These are phyloP conservation scores for Xylaria bambusicola DNA, from an alignment of 495 filamentous ascomycete genomes.

Conservation along the genomic window DNA sequence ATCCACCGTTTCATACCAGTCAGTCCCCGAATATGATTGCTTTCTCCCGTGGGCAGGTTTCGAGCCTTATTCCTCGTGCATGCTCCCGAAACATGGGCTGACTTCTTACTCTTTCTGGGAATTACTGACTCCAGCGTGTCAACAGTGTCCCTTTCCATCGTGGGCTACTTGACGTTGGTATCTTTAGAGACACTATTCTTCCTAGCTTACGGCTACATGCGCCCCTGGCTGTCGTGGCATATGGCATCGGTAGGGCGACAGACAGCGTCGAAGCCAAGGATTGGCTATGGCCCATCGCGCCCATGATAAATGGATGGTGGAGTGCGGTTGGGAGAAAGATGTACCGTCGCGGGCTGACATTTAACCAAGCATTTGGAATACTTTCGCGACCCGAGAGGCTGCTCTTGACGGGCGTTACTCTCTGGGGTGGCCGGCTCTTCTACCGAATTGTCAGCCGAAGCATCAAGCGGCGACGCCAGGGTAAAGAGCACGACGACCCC, in stretches of 20 bases:
- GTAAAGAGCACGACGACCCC: slow-evolving; percentile 55
- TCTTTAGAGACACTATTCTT: slow-evolving; percentile 53
- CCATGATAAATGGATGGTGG: slow-evolving; percentile 61
- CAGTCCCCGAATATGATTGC: too few relatives aligned
- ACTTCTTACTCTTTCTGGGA: too few relatives aligned
- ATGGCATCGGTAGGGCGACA: slow-evolving; percentile 46
- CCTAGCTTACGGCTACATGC: slow-evolving; percentile 52
- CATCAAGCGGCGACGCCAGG: slow-evolving; percentile 23
- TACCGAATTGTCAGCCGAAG: slow-evolving; percentile 50
- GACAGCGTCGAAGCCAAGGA: slow-evolving; percentile 59
- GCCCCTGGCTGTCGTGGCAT: slow-evolving; percentile 48
- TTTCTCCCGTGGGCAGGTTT: too few relatives aligned
- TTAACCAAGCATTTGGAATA: slow-evolving; percentile 42
- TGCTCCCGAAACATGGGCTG: too few relatives aligned
- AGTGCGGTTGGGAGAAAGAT: slow-evolving; percentile 52
- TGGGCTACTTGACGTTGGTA: slow-evolving; percentile 41
- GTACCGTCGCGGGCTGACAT: slow-evolving; percentile 39
- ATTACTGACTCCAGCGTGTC: too few relatives aligned
- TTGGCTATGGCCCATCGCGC: slow-evolving; percentile 56
- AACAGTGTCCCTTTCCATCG: slow-evolving; percentile 40
- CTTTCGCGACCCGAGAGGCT: slow-evolving; percentile 54
- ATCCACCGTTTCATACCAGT: slow-evolving; percentile 9
- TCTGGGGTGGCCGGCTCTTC: slow-evolving; percentile 58
- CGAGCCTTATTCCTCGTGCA: too few relatives aligned
- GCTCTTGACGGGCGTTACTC: slow-evolving; percentile 52